Evolutionary conservation across 108 stramenopile genomes (phyloP), one percentile per base, ranked within the genome.

Genomic region (Fragilariopsis cylindrus): DNA sequence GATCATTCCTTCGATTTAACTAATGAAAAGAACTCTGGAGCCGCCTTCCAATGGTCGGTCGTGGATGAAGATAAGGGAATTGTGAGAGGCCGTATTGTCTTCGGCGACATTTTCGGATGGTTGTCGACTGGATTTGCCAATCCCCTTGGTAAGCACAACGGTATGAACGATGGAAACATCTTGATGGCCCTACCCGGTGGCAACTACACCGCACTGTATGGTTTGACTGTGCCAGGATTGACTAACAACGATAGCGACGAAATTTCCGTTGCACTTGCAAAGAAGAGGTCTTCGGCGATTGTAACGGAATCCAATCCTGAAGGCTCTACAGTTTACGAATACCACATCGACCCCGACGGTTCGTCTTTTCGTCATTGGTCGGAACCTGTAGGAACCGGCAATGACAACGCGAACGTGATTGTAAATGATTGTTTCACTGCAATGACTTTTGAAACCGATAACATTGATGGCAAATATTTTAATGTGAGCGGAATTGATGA

Each of bases 331-430:
- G 75, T 87, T 46, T 55, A 65, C 18, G 83, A 87, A 40, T 90
- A 82, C 56, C 21, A 67, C 19, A 87, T 90, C 69, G 66, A 81
- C 74, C 46, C 48, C 4, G 39, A 56, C 0, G 30, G 74, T 12
- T 65, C 83, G 12, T 44, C 88, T 11, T 90, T 90, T 71, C 86
- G 88, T 45, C 76, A 81, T 75, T 90, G 88, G 88, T n/a, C 46
- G 5, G 74, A 76, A 4, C 81, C 88, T 43, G 63, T 80, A 63
- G 49, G 55, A 12, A 57, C 15, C 13, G 42, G 45, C 9, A 44
- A 12, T 6, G n/a, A 41, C 8, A 40, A 39, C 15, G 57, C 71
- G 13, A 39, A 55, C 44, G 73, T 81, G 16, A 66, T 52, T 0
- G 73, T 70, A 47, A 76, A 57, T 9, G 89, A 84, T 45, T 90